Evolutionary conservation across 2,329 filamentous ascomycete genomes (phyloP), one percentile per base, ranked within the genome.

Genomic region (Aspergillus novoparasiticus): DNA sequence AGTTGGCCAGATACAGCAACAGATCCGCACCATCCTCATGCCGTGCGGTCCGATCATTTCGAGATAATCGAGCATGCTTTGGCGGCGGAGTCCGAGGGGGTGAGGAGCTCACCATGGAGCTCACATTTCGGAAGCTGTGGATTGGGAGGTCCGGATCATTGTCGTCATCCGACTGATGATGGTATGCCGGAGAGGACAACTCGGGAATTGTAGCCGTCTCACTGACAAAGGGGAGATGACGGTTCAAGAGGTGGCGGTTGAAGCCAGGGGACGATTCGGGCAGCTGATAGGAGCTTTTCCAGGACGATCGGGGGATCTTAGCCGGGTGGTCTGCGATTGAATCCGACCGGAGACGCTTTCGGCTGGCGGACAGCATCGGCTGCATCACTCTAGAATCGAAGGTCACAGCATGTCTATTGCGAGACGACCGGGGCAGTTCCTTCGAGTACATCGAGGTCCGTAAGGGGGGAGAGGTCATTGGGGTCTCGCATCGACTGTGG

Each of bases 191-290:
- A 61, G 86, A 81, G 84, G 86, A 78, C 86, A 79, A 73, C 87
- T 90, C 87, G 39, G 89, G 86, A 64, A 93, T 85, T 57, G 88
- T 89, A 58, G 88, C 87, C 57, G 87, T 85, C 64, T 90, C 87
- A 32, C 89, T 89, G 75, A 93, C 92, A 75, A 96, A 94, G 57
- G 92, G 93, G 46, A 94, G 83, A 66, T 90, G 88, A 23, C 94
- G 94, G 77, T 90, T 88, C 70, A 89, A 85, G 73, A 91, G 89
- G 71, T 90, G 88, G 70, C 88, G 87, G 68, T 89, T 86, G 79
- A 94, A 92, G 72, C 92, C 89, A 28, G 94, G 94, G 5, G 94
- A 97, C 5, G 93, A 97, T 75, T 96, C 90, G 21, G 92, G 87
- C 63, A 96, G 82, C 71, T 90, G 88, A 74, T 93, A 89, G 63